These are phyloP conservation scores for Elaeagnus macrophylla DNA, from an alignment of 306 rosid genomes.

Conservation along the genomic window DNA sequence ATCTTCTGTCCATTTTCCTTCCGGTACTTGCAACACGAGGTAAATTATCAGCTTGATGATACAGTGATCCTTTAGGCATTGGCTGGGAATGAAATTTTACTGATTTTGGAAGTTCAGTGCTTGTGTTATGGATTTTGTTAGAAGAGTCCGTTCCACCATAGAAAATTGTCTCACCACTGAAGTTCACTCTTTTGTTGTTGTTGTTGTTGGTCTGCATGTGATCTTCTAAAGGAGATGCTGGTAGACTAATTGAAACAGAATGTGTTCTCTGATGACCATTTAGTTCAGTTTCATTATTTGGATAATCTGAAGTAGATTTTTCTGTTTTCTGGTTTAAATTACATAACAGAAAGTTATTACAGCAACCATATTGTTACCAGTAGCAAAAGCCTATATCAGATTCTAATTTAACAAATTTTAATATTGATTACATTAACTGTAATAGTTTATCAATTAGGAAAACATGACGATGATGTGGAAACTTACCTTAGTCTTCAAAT, in stretches of 20 bases:
- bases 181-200: constrained; percentile 26
- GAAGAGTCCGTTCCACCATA: constrained; percentile 14
- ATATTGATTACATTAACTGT: neutral
- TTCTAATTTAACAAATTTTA: neutral
- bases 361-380: too few species aligned
- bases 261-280: constrained; percentile 44
- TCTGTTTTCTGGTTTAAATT: constrained; percentile 35
- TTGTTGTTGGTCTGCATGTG: too few species aligned
- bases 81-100: constrained; percentile 68
- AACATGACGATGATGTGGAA: neutral
- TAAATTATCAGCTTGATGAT: constrained; percentile 3
- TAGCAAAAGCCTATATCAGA: neutral
- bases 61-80: constrained; percentile 25
- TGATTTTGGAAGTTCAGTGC: constrained; percentile 17
- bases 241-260: constrained; percentile 74
- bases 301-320: constrained; percentile 15
- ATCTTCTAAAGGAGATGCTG: constrained; percentile 35
- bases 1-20: constrained; percentile 44
- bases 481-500: constrained; percentile 36
- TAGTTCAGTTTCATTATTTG: constrained; percentile 19
- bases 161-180: constrained; percentile 30
- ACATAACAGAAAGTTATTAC: neutral
- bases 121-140: neutral
- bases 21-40: constrained; percentile 26
- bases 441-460: neutral